phyloP scores from a whole-genome alignment of 495 filamentous ascomycete genomes.

The Collariella sp. region DNA sequence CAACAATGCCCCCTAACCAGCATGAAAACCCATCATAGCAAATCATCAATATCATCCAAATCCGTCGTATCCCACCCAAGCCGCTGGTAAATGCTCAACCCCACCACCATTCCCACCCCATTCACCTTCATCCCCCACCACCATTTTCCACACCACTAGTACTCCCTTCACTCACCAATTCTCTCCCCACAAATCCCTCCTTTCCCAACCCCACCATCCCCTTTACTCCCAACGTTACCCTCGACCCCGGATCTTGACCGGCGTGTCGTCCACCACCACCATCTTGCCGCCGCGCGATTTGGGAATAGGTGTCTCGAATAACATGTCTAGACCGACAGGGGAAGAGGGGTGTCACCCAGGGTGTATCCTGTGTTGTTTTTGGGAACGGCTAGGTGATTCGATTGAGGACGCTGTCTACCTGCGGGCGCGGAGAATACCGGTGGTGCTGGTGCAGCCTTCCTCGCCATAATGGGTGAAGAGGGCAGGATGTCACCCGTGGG shows the following conservation, averaged over 20 bases:
- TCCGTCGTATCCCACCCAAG: conserved; percentile 70
- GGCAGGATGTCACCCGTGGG: conserved; percentile 12
- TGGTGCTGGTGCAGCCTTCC: conserved; percentile 44
- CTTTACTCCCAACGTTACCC: conserved; percentile 3
- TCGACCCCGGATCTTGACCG: conserved; percentile 26
- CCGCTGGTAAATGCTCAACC: conserved; percentile 53
- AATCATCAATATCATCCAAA: conserved; percentile 23
- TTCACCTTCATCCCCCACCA: background rate
- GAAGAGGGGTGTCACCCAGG: too few species aligned
- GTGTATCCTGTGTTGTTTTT: conserved; percentile 31
- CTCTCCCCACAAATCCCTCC: background rate
- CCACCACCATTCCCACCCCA: background rate
- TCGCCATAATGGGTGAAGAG: conserved; percentile 37
- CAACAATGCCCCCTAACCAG: background rate
- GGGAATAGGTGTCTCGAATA: conserved; percentile 35
- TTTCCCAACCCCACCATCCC: background rate
- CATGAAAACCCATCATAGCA: conserved; percentile 8
- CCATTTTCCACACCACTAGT: background rate
- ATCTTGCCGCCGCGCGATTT: conserved; percentile 20
- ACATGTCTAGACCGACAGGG: conserved; percentile 25
- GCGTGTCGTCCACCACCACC: conserved; percentile 37
- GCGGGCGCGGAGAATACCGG: background rate
- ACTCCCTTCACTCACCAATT: conserved; percentile 22
- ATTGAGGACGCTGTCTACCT: too few species aligned
- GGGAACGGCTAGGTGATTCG: conserved; percentile 23